Evolutionary conservation across 2,329 filamentous ascomycete species (phyloP).

Genomic region (Claviceps spartinae): DNA sequence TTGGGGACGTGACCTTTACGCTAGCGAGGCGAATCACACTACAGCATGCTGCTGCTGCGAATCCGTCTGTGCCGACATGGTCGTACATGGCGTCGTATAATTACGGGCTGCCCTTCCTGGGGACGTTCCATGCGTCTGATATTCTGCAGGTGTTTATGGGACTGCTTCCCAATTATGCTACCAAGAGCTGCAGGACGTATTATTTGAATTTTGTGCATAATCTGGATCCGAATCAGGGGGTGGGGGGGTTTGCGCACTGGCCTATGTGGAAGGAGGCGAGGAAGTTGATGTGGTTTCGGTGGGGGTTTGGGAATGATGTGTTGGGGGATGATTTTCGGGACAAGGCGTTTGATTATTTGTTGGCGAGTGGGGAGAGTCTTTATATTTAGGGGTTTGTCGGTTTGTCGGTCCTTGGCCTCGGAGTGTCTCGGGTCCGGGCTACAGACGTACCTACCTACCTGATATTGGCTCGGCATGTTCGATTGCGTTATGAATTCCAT

Average conservation of each 20-base stretch:
- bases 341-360: constrained; percentile 16
- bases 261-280: constrained; percentile 28
- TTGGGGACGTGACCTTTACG: constrained; percentile 66
- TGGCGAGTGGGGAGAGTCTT: constrained; percentile 12
- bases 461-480: no score
- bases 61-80: constrained; percentile 53
- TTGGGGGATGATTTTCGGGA: constrained; percentile 26
- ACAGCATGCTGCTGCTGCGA: constrained; percentile 24
- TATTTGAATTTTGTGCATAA: constrained; percentile 61
- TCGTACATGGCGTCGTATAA: constrained; percentile 63
- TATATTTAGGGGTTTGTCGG: constrained; percentile 9
- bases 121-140: constrained; percentile 64
- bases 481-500: no score
- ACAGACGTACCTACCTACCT: no score
- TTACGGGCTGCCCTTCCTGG: constrained; percentile 56
- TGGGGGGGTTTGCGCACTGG: constrained; percentile 25
- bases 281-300: constrained; percentile 36
- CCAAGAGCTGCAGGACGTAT: constrained; percentile 47
- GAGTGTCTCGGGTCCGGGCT: no score
- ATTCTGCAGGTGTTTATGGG: constrained; percentile 57
- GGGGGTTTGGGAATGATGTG: constrained; percentile 15
- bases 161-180: constrained; percentile 47
- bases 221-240: constrained; percentile 51
- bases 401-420: background rate
- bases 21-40: constrained; percentile 56